Evolutionary conservation across 305 asterid genomes (phyloP), one percentile per base, ranked within the genome.

Genomic region (Solanum hybrid): DNA sequence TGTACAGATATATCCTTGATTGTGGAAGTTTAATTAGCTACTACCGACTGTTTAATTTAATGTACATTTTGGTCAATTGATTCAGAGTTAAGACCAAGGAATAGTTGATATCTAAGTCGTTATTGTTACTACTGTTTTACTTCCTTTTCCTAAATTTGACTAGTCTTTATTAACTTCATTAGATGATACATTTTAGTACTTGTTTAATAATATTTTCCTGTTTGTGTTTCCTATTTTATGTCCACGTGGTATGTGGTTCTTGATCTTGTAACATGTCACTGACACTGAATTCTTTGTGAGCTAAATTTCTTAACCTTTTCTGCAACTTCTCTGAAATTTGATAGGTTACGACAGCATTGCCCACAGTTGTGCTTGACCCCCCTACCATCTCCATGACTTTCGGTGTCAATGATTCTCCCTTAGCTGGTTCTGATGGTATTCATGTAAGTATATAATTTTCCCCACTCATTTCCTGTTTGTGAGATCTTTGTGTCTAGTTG

Each of bases 321-420:
- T 13, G 31, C 38, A 33, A 77, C 33, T 14, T 84, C 70, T 80
- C 31, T 88, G 80, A 82, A 90, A 91, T 90, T 57, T 92, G 93
- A 87, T 89, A 97, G 99, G 97, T 97, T 90, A 91, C 91, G 96
- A 93, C 97, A 90, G 94, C 98, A 61, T 92, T 97, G 93, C 99
- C 99, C 76, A 94, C 98, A 4, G 97, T 96, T 92, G 98, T 94
- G 90, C 99, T 97, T 51, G 99, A 97, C 90, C 99, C 99, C 79
- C 99, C 99, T 61, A 97, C 99, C 89, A 97, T 96, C 93, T 97
- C 99, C 88, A 97, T 97, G 99, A 97, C 98, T 88, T 96, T 97
- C 92, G 97, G 99, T 57, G 99, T 97, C 80, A 97, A 97, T 94
- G 99, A 97, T 91, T 96, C 99, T 79, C 99, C 98, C 51, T 93